These are phyloP conservation scores for Licmophora abbreviata DNA, from an alignment of 108 stramenopile species.

Conservation along the genomic window DNA sequence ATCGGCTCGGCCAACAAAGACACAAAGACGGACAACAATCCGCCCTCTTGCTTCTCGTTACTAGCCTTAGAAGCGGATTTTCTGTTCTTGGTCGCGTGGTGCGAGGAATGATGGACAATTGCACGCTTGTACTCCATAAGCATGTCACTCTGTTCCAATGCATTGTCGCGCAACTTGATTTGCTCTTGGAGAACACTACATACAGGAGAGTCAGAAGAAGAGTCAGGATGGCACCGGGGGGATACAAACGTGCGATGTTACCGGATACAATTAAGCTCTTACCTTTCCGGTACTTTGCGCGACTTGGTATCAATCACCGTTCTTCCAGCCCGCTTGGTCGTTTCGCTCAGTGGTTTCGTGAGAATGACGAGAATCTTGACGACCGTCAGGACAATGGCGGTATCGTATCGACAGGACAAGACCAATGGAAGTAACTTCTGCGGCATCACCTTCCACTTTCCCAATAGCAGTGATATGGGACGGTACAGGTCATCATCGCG, in stretches of 20 bases:
- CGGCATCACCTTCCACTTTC: conserved; percentile 73
- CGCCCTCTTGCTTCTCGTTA: conserved; percentile 11
- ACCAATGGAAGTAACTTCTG: conserved; percentile 78
- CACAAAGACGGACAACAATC: conserved; percentile 70
- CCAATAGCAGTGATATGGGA: conserved; percentile 67
- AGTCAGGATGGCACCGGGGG: too few species aligned
- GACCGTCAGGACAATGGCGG: conserved; percentile 67
- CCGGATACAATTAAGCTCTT: too few species aligned
- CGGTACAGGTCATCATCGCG: conserved; percentile 76
- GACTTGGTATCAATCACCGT: conserved; percentile 61
- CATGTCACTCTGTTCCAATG: conserved; percentile 59
- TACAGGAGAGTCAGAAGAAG: conserved; percentile 1
- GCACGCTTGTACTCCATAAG: conserved; percentile 75
- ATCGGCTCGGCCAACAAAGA: conserved; percentile 77
- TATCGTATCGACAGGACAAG: conserved; percentile 70
- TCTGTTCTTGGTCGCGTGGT: conserved; percentile 21
- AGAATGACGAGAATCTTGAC: conserved; percentile 82
- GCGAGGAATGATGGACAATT: conserved; percentile 49
- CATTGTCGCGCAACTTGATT: conserved; percentile 74
- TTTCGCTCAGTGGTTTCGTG: conserved; percentile 76
- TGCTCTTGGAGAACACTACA: conserved; percentile 52
- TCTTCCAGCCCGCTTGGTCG: conserved; percentile 56
- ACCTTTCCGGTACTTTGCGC: conserved; percentile 31
- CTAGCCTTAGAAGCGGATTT: conserved; percentile 2
- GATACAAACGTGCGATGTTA: too few species aligned